Conservation (phyloP, 176 grass and related monocot species). For the Phoenix dactylifera region DNA sequence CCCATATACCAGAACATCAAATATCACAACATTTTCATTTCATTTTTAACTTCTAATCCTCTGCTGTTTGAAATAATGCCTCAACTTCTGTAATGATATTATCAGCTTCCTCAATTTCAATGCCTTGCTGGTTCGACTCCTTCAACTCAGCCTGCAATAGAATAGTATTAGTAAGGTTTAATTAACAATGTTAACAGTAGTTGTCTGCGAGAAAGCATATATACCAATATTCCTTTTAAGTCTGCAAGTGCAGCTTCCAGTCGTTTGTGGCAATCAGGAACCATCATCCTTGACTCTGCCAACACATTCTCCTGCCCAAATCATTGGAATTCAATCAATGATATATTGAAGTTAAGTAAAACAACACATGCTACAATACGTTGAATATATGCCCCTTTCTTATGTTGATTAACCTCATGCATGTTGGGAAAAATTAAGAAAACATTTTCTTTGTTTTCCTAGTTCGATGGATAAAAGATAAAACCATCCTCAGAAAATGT, state of each 20-base stretch:
- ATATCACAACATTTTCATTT: no score
- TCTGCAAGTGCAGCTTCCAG: conserved; percentile 74
- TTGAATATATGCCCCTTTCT: no score
- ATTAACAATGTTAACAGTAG: no score
- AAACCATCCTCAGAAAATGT: no score
- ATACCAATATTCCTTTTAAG: conserved; percentile 72
- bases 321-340: neutral
- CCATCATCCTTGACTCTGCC: conserved; percentile 97
- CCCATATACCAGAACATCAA: no score
- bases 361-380: no score
- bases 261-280: conserved; percentile 87
- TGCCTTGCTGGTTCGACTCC: conserved; percentile 59
- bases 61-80: conserved; percentile 40
- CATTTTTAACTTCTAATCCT: conserved; percentile 3
- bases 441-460: no score
- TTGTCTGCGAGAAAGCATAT: neutral
- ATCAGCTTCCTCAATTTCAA: conserved; percentile 71
- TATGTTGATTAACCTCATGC: no score
- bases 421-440: neutral
- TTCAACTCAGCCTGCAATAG: conserved; percentile 56
- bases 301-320: conserved; percentile 71
- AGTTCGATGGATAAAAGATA: no score
- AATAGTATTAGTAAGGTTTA: neutral
- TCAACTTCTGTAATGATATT: conserved; percentile 55
- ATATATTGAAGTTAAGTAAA: no score